Evolutionary conservation across 2,329 filamentous ascomycete species (phyloP).

Genomic region (Aspergillus ruber): DNA sequence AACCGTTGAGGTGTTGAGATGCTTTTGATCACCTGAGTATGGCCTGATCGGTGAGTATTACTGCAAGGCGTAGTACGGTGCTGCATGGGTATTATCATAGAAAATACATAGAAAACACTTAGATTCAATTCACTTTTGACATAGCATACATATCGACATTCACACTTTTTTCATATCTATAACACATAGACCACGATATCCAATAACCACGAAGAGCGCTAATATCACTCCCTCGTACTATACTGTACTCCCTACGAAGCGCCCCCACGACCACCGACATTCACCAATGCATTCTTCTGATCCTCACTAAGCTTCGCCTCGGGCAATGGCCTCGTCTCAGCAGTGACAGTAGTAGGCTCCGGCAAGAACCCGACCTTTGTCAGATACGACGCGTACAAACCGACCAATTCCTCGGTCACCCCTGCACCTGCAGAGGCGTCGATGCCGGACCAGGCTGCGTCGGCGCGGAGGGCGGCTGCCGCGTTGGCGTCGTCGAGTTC

Average conservation of each 20-base stretch:
- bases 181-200: conserved; percentile 2
- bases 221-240: conserved; percentile 9
- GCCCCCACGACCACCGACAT: conserved; percentile 49
- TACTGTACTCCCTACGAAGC: conserved; percentile 4
- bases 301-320: conserved; percentile 38
- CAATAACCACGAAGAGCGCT: conserved; percentile 1
- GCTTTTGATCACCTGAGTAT: too few relatives aligned
- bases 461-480: conserved; percentile 55
- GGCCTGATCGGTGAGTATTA: too few relatives aligned
- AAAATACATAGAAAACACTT: too few relatives aligned
- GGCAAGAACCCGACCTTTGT: conserved; percentile 57
- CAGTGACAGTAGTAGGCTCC: conserved; percentile 15
- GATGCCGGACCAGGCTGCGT: conserved; percentile 52
- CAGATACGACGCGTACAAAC: conserved; percentile 59
- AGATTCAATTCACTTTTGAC: background rate
- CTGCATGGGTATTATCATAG: too few relatives aligned
- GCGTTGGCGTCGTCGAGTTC: conserved; percentile 71
- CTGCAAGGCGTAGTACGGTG: too few relatives aligned
- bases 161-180: background rate
- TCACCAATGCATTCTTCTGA: conserved; percentile 45
- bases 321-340: conserved; percentile 36
- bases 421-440: conserved; percentile 52
- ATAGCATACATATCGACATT: background rate
- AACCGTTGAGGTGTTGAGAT: too few relatives aligned
- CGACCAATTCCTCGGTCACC: conserved; percentile 56